These are phyloP conservation scores for Leptosphaerulina australis DNA, from an alignment of 2,329 filamentous ascomycete species.

Conservation along the genomic window DNA sequence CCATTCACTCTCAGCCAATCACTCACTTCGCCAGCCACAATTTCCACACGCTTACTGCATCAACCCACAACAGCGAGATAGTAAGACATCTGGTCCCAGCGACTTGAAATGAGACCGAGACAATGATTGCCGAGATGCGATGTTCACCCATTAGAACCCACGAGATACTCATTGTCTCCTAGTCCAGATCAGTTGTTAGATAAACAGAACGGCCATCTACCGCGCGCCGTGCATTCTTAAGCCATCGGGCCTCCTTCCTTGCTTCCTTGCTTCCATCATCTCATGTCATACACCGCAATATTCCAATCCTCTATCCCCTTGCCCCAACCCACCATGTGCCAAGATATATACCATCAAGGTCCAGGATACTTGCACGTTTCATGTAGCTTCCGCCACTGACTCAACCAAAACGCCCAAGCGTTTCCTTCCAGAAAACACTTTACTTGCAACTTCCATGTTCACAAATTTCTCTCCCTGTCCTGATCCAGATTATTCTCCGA, in stretches of 20 bases:
- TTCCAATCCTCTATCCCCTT: background rate
- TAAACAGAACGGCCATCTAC: background rate
- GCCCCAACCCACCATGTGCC: background rate
- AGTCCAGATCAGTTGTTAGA: too few species aligned
- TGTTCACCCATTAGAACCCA: too few species aligned
- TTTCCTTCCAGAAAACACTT: constrained; percentile 13
- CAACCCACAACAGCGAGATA: too few species aligned
- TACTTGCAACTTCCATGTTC: background rate
- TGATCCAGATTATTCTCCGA: constrained; percentile 11
- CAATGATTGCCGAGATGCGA: too few species aligned
- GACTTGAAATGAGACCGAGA: too few species aligned
- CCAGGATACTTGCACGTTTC: constrained; percentile 9
- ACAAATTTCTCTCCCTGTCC: constrained; percentile 13
- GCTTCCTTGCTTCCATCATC: too few species aligned
- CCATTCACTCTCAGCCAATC: too few species aligned
- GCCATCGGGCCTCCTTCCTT: background rate
- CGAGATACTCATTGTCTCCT: too few species aligned
- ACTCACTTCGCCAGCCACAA: too few species aligned
- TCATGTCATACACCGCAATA: background rate
- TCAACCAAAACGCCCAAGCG: constrained; percentile 8
- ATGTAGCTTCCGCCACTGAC: background rate
- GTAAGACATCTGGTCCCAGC: too few species aligned
- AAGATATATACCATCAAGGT: constrained; percentile 7
- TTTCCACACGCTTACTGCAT: too few species aligned
- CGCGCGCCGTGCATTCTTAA: background rate